Percentiles rank a stretch among this genome's conserved stretches.
These are phyloP conservation scores for Lentinula novae-zelandiae DNA, from an alignment of 1,284 basidiomycete genomes.

Conservation along the genomic window DNA sequence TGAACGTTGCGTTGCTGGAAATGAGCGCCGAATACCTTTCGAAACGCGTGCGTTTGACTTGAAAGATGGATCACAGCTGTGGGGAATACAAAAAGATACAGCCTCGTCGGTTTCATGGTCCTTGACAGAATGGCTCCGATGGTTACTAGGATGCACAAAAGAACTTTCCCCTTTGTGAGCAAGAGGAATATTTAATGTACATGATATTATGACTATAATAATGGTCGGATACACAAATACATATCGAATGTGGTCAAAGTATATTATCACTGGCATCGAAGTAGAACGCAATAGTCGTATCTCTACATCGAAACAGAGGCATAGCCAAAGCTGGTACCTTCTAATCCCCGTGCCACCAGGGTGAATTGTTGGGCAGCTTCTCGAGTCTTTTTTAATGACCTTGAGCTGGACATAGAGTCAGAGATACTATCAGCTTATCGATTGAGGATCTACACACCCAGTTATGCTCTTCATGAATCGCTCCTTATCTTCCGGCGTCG, in stretches of 20 bases:
- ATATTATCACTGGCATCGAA: neutral
- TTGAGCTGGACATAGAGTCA: conserved; percentile 38
- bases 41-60: neutral
- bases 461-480: conserved; percentile 72
- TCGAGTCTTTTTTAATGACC: conserved; percentile 59
- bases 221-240: neutral
- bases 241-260: neutral
- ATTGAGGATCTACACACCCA: conserved; percentile 43
- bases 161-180: too few species aligned
- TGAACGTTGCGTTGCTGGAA: too few species aligned
- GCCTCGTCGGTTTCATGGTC: neutral
- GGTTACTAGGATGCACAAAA: neutral
- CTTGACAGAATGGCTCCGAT: neutral
- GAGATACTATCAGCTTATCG: neutral
- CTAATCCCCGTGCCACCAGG: conserved; percentile 68
- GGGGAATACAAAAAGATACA: neutral
- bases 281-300: neutral
- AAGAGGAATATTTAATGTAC: too few species aligned
- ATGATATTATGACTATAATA: too few species aligned
- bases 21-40: neutral
- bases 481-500: conserved; percentile 67
- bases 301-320: conserved; percentile 24
- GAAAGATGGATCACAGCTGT: neutral
- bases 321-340: conserved; percentile 75
- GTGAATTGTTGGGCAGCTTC: conserved; percentile 78